Base-by-base conservation (phyloP, 1,284 basidiomycete species). In the Gastroboletus turbinatus region DNA sequence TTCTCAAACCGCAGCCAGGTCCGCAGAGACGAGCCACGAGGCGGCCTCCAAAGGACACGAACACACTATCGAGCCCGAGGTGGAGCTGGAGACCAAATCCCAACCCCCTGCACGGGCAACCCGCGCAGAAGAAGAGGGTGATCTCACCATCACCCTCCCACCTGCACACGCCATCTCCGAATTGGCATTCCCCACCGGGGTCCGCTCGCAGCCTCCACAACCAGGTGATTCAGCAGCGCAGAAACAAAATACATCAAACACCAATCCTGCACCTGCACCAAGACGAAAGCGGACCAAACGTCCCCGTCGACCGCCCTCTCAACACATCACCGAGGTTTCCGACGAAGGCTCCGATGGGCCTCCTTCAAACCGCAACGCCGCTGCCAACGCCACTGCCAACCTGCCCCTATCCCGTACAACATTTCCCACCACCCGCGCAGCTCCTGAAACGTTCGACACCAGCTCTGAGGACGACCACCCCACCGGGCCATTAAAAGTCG, bases 141-240 rank as follows among this genome's bases (percentile, higher is more conserved):
- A 62, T 21, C 50, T 69, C 32, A 63, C 58, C 13, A 62, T 76
- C 38, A 57, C 69, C 29, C 76, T 87, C 50, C 82, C 82, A 1
- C 80, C 85, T 0, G 80, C 85, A 2, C 84, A 87, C 56, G 72
- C 82, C 25, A 82, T 85, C 46, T 73, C 76, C 2, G 82, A 84
- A 19, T 58, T 75, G 43, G 63, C 66, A 5, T 52, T 78, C 23
- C 76, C 80, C 4, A 74, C 75, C 21, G 64, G 69, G 9, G 42
- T 64, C 27, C 60, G 40, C 38, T 50, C 59, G 7, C 63, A 55
- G 50, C 60, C 48, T 55, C 50, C 52, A 29, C 45, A 38, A 8
- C 54, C 52, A 8, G 43, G 47, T 1, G 38, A 57, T 27, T n/a
- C 39, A 8, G 19, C 39, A 25, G 36, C 23, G 14, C 46, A 36